phyloP scores from a whole-genome alignment of 1,139 yeast genomes.

The Chernovozyma aurita region DNA sequence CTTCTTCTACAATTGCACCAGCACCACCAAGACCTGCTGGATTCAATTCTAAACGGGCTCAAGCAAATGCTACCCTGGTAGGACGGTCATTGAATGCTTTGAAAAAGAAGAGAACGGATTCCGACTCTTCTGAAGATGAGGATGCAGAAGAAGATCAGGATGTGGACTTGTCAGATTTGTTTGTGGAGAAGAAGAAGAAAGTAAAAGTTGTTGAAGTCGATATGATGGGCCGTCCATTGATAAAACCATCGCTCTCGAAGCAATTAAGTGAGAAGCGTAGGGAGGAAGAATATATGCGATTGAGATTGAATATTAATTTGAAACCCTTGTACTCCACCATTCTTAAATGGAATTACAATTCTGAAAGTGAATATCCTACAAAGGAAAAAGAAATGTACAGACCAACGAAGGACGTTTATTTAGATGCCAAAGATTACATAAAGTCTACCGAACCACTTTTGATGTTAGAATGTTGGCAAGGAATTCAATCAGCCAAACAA shows the following conservation, averaged over 20 bases:
- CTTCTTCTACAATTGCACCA: slow-evolving; percentile 39
- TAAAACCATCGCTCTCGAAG: slow-evolving; percentile 20
- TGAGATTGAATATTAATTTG: slow-evolving; percentile 72
- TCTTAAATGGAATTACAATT: slow-evolving; percentile 73
- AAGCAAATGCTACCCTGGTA: slow-evolving; percentile 17
- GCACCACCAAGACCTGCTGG: slow-evolving; percentile 84
- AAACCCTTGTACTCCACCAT: slow-evolving; percentile 69
- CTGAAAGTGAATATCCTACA: slow-evolving; percentile 53
- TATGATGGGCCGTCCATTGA: slow-evolving; percentile 31
- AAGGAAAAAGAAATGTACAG: slow-evolving; percentile 38
- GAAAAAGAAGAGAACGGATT: slow-evolving; percentile 22
- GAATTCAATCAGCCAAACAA: slow-evolving; percentile 67
- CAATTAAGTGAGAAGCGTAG: slow-evolving; percentile 34
- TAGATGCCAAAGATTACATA: slow-evolving; percentile 58
- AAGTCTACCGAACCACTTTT: slow-evolving; percentile 72
- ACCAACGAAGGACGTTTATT: slow-evolving; percentile 43
- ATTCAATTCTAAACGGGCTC: slow-evolving; percentile 46
- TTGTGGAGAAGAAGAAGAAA: slow-evolving; percentile 32
- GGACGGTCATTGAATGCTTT: slow-evolving; percentile 36
- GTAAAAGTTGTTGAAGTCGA: slow-evolving; percentile 38
- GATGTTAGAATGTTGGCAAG: slow-evolving; percentile 92
- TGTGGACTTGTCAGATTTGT: slow-evolving; percentile 39
- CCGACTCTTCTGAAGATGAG: slow-evolving; percentile 33
- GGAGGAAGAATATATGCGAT: slow-evolving; percentile 76
- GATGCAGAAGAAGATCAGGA: slow-evolving; percentile 28